These are phyloP conservation scores for Jimgerdemannia lactiflua DNA, from an alignment of 192 early-diverging fungal genomes.

Conservation along the genomic window DNA sequence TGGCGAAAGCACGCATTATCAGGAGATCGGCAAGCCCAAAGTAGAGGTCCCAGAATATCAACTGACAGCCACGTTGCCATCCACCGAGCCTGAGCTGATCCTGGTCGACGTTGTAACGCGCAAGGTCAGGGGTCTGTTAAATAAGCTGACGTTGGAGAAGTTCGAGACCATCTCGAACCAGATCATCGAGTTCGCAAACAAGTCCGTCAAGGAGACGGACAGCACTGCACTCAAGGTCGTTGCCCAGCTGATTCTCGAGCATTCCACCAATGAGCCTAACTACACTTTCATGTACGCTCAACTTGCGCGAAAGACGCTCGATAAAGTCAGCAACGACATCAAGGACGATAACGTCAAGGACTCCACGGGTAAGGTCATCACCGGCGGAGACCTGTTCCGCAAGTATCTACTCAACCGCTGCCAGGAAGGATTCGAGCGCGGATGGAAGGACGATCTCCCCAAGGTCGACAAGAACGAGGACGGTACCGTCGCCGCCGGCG, in stretches of 20 bases:
- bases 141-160: conserved; percentile 97
- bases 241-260: conserved; percentile 88
- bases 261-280: conserved; percentile 92
- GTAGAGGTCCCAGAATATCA: too few relatives aligned
- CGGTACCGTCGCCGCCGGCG: conserved; percentile 40
- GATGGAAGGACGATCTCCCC: conserved; percentile 82
- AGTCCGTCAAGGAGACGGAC: conserved; percentile 61
- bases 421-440: conserved; percentile 93
- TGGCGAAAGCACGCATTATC: too few relatives aligned
- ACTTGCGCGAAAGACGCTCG: conserved; percentile 81
- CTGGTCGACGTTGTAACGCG: conserved; percentile 62
- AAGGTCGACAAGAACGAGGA: conserved; percentile 15
- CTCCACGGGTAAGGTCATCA: conserved; percentile 48
- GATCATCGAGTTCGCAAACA: conserved; percentile 76
- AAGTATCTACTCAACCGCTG: conserved; percentile 89
- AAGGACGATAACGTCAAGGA: conserved; percentile 60
- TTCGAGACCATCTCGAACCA: conserved; percentile 85
- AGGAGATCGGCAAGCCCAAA: too few relatives aligned
- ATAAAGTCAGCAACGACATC: conserved; percentile 49
- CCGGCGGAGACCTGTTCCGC: conserved; percentile 78
- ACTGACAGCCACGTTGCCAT: conserved; percentile 23
- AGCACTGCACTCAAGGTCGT: conserved; percentile 76
- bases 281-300: conserved; percentile 90
- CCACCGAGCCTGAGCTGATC: conserved; percentile 36
- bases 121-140: conserved; percentile 86